Evolutionary conservation across 805 yeast genomes (phyloP), one percentile per base, ranked within the genome.

Genomic region (Candida koratica): DNA sequence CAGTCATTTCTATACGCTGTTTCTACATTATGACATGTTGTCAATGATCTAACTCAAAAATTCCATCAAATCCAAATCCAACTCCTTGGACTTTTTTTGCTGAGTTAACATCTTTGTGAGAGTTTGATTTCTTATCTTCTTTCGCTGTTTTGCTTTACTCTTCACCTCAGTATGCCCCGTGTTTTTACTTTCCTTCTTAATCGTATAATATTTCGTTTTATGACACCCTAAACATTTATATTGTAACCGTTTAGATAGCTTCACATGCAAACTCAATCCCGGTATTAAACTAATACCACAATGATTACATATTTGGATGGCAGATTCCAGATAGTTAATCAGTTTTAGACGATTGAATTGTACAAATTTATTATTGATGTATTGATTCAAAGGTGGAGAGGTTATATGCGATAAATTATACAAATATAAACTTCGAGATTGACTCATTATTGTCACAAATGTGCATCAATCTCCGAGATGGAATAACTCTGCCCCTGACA

Each of bases 11-110:
- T 11, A 12, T 26, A 7, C n/a, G n/a, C n/a, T n/a, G n/a, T n/a
- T n/a, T n/a, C n/a, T n/a, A n/a, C n/a, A n/a, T n/a, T n/a, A n/a
- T n/a, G n/a, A n/a, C n/a, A n/a, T n/a, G n/a, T n/a, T n/a, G n/a
- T n/a, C n/a, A n/a, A n/a, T n/a, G n/a, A n/a, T n/a, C n/a, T n/a
- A 46, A 26, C 45, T 60, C 73, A 75, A 65, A 45, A 75, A 74
- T 37, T 71, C 77, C 58, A 69, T 71, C 25, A 77, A 54, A 45
- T 70, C 69, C 17, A 77, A 53, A 45, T 70, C 69, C 18, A 77
- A 53, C 1, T 72, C 48, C 16, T 52, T 55, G 47, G 36, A 53
- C 53, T 41, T 57, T 41, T 65, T 67, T 51, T 58, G 56, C 51
- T 58, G 56, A 29, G 8, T 31, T 15, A 23, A 15, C 34, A 22